A percentile compares a stretch with the other conserved stretches of the same genome.
phyloP scores from a whole-genome alignment of 257 asterid species.

The Primulina eburnea region DNA sequence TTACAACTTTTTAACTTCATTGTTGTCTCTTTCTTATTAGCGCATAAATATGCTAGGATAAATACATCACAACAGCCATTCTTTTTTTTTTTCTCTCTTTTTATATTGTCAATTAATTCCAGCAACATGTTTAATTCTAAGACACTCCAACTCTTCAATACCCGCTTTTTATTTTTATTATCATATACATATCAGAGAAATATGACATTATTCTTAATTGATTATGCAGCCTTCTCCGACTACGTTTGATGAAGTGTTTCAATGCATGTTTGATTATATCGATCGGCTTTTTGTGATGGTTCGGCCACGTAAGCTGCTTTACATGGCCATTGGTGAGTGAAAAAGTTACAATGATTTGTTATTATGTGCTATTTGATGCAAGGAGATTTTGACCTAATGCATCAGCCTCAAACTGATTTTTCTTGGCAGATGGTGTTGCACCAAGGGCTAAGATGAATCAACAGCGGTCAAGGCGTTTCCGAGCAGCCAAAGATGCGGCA shows the following conservation, averaged over 20 bases:
- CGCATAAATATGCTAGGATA: background rate
- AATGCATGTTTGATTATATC: constrained; percentile 89
- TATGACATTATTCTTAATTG: constrained; percentile 24
- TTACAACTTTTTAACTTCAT: no score
- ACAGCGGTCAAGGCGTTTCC: constrained; percentile 91
- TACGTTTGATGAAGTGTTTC: constrained; percentile 86
- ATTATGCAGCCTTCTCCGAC: constrained; percentile 90
- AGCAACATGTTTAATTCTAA: background rate
- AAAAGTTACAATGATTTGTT: constrained; percentile 17
- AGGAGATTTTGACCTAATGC: constrained; percentile 19
- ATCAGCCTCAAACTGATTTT: constrained; percentile 22
- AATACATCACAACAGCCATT: background rate
- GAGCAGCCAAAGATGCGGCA: constrained; percentile 96
- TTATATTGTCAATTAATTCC: background rate
- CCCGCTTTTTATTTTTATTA: background rate
- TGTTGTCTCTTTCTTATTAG: no score
- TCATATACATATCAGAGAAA: background rate
- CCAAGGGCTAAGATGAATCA: constrained; percentile 99
- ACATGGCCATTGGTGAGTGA: constrained; percentile 95
- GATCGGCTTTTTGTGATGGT: constrained; percentile 95
- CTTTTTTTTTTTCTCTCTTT: no score
- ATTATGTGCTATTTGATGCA: constrained; percentile 18
- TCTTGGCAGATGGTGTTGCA: constrained; percentile 82
- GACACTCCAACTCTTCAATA: background rate
- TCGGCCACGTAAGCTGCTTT: constrained; percentile 82